Evolutionary conservation across 139 green algal genomes (phyloP).

Genomic region (Coelastrella sp.): DNA sequence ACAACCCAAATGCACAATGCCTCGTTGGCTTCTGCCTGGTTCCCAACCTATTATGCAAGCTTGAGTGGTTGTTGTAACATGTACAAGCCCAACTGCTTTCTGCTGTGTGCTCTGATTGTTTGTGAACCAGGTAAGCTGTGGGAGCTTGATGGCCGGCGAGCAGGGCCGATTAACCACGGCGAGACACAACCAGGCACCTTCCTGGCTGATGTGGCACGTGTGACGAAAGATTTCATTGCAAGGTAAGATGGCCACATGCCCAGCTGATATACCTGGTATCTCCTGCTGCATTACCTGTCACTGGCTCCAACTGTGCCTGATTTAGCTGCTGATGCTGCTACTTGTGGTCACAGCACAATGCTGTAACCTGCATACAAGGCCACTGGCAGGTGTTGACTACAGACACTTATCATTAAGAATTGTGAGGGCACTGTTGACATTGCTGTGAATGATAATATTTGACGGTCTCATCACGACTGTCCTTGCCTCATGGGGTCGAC

Average conservation of each 20-base stretch:
- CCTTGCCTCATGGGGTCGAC: too few relatives aligned
- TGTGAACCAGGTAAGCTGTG: conserved; percentile 66
- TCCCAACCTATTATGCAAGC: background rate
- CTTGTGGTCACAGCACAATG: background rate
- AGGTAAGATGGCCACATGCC: conserved; percentile 1
- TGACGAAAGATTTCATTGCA: conserved; percentile 71
- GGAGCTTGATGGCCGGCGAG: conserved; percentile 90
- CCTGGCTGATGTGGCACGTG: conserved; percentile 69
- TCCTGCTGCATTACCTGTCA: background rate
- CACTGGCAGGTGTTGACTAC: background rate
- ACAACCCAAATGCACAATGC: too few relatives aligned
- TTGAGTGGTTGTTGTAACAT: too few relatives aligned
- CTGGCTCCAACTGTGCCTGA: conserved; percentile 39
- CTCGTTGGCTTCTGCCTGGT: background rate
- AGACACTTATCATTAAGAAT: too few relatives aligned
- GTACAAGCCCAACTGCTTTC: background rate
- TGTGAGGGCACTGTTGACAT: too few relatives aligned
- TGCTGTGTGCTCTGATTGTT: background rate
- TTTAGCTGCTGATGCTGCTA: background rate
- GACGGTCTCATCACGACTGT: too few relatives aligned
- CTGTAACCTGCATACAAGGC: background rate
- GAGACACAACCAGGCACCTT: conserved; percentile 65
- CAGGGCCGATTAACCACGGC: conserved; percentile 79
- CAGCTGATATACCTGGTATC: background rate
- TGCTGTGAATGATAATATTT: too few relatives aligned